Conservation (phyloP, 2,329 filamentous ascomycete genomes). For the Colletotrichum sp. region DNA sequence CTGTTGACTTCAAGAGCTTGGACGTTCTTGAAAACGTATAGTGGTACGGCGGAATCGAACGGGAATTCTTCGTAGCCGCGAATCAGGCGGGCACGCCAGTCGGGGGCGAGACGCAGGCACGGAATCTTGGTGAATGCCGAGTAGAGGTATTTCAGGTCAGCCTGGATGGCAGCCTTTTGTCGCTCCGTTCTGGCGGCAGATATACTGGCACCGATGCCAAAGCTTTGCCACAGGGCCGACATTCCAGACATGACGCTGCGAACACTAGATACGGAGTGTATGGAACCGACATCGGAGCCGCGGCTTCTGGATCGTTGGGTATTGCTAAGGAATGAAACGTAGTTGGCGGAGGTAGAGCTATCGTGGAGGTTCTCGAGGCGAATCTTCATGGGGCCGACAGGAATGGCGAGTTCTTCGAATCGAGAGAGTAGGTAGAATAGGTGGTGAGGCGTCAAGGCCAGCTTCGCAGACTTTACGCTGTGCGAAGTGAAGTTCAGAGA, state of each 20-base stretch:
- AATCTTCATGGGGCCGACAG: slow-evolving; percentile 95
- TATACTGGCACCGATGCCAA: slow-evolving; percentile 81
- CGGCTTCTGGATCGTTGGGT: slow-evolving; percentile 80
- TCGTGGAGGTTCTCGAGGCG: slow-evolving; percentile 93
- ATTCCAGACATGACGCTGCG: slow-evolving; percentile 97
- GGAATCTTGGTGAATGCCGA: slow-evolving; percentile 99
- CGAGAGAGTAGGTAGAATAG: slow-evolving; percentile 95
- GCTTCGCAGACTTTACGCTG: slow-evolving; percentile 84
- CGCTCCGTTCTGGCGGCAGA: slow-evolving; percentile 84
- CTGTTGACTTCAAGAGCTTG: slow-evolving; percentile 93
- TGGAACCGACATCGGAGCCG: slow-evolving; percentile 84
- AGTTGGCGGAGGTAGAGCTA: slow-evolving; percentile 84
- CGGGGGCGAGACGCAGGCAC: slow-evolving; percentile 86
- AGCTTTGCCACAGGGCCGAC: slow-evolving; percentile 88
- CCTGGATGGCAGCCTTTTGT: slow-evolving; percentile 82
- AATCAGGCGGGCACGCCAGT: slow-evolving; percentile 89
- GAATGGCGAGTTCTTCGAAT: slow-evolving; percentile 90
- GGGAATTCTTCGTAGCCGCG: slow-evolving; percentile 96
- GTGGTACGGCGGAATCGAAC: slow-evolving; percentile 93
- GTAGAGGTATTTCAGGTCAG: slow-evolving; percentile 94
- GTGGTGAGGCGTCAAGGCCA: slow-evolving; percentile 93
- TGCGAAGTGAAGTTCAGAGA: slow-evolving; percentile 85
- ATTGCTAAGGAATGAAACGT: slow-evolving; percentile 92
- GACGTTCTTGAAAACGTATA: slow-evolving; percentile 97
- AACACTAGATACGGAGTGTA: slow-evolving; percentile 95